Base-by-base conservation (phyloP, 129 eudicot species). In the Glebionis coronaria region DNA sequence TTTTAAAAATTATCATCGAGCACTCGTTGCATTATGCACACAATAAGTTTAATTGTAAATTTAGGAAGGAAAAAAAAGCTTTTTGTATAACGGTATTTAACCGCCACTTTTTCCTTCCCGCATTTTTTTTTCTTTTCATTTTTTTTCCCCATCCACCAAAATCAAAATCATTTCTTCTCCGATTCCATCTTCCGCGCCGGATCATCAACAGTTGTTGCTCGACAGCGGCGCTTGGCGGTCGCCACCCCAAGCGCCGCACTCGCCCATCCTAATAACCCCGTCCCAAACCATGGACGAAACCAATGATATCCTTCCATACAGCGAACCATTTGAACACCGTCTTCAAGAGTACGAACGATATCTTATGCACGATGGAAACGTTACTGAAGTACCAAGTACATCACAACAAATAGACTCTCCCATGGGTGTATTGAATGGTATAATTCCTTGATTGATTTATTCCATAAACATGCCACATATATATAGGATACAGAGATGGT, bases 161-260 rank as follows among this genome's bases (percentile, higher is more conserved):
- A 49, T 65, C 68, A n/a, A 68, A 50, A 47, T 54, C 16, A 54
- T 38, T 25, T 25, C 57, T 58, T 63, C 63, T 52, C 61, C 46
- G 28, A 31, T 29, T 51, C 47, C 62, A 27, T 23, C 42, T 10
- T 20, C 53, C 23, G 16, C 67, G 49, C 61, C 62, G 12, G 56
- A 72, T 16, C 28, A 60, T 31, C 20, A 56, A 29, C 16, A 19
- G 50, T 51, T 4, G 25, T 19, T 19, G 10, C 40, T 4, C 47
- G 60, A 4, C 38, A 6, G 82, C 78, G 82, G 80, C 82, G 80
- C 82, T 73, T 76, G 85, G 88, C n/a, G 71, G 72, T 20, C 27
- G 19, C 80, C 67, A 49, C 74, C 55, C 65, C 88, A 73, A 62
- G 84, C 80, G 82, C 81, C 84, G 76, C 82, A 3, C 68, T 12